phyloP scores from a whole-genome alignment of 2,329 filamentous ascomycete genomes.

The Arachnomyces sp. region DNA sequence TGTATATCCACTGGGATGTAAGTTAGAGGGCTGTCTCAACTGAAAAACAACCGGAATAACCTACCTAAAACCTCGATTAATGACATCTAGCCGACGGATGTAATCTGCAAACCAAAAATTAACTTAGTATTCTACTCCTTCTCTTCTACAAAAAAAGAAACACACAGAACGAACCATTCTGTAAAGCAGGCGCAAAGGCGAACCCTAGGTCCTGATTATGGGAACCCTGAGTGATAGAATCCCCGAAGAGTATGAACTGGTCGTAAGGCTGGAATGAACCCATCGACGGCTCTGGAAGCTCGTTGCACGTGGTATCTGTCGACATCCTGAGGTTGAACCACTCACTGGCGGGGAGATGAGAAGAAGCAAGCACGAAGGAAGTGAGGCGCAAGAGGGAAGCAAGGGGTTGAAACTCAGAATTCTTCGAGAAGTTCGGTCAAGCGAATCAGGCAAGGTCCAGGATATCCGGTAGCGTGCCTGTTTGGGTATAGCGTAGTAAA shows the following conservation, averaged over 20 bases:
- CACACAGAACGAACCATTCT: slow-evolving; percentile 48
- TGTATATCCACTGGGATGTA: slow-evolving; percentile 64
- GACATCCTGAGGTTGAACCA: slow-evolving; percentile 4
- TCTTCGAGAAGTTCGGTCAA: too few relatives aligned
- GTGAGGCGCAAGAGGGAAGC: too few relatives aligned
- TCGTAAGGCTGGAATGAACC: slow-evolving; percentile 44
- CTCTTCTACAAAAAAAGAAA: slow-evolving; percentile 10
- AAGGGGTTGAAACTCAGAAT: too few relatives aligned
- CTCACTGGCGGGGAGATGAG: not conserved
- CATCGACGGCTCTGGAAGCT: not conserved
- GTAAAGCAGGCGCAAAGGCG: slow-evolving; percentile 63
- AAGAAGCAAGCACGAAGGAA: too few relatives aligned
- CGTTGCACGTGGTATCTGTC: not conserved
- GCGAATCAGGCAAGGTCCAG: too few relatives aligned
- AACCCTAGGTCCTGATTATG: slow-evolving; percentile 58
- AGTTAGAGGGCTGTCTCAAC: slow-evolving; percentile 5
- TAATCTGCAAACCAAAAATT: slow-evolving; percentile 47
- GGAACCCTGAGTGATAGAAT: slow-evolving; percentile 72
- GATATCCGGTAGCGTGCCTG: too few relatives aligned
- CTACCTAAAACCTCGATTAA: slow-evolving; percentile 74
- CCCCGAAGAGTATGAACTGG: slow-evolving; percentile 77
- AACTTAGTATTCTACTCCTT: slow-evolving; percentile 7
- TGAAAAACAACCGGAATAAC: slow-evolving; percentile 9
- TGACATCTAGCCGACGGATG: slow-evolving; percentile 68
- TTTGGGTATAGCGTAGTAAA: too few relatives aligned